Evolutionary conservation across 345 rosid species (phyloP).

Genomic region (Erysimum cheiranthoides): DNA sequence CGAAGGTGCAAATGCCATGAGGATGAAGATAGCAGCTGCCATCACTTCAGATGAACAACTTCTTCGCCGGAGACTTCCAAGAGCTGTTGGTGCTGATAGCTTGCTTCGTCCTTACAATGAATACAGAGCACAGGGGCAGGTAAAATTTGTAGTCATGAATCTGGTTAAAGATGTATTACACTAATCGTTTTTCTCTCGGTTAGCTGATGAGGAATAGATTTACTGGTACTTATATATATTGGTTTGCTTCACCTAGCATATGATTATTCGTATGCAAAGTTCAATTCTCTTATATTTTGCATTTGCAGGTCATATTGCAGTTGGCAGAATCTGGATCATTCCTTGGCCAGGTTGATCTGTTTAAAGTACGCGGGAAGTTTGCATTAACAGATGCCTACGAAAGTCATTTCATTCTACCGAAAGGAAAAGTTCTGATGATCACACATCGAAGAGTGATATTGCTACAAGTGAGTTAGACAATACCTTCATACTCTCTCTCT

Average conservation of each 20-base stretch:
- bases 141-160: conserved; percentile 41
- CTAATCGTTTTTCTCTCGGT: background rate
- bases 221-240: background rate
- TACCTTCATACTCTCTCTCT: conserved; percentile 10
- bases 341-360: conserved; percentile 94
- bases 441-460: conserved; percentile 86
- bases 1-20: conserved; percentile 99
- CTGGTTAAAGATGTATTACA: background rate
- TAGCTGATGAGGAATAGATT: conserved; percentile 20
- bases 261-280: background rate
- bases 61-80: conserved; percentile 90
- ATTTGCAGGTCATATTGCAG: conserved; percentile 84
- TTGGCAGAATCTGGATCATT: conserved; percentile 93
- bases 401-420: conserved; percentile 87
- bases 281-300: conserved; percentile 26
- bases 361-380: conserved; percentile 97
- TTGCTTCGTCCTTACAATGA: conserved; percentile 88
- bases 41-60: conserved; percentile 98
- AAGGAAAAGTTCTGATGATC: conserved; percentile 72
- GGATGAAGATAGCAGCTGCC: conserved; percentile 96
- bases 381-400: conserved; percentile 97
- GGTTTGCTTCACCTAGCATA: conserved; percentile 19
- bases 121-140: conserved; percentile 95
- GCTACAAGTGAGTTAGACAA: conserved; percentile 69
- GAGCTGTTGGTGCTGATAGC: conserved; percentile 89